Evolutionary conservation across 352 stramenopile genomes (phyloP), one percentile per base, ranked within the genome.

Genomic region (Phytophthora pisi): DNA sequence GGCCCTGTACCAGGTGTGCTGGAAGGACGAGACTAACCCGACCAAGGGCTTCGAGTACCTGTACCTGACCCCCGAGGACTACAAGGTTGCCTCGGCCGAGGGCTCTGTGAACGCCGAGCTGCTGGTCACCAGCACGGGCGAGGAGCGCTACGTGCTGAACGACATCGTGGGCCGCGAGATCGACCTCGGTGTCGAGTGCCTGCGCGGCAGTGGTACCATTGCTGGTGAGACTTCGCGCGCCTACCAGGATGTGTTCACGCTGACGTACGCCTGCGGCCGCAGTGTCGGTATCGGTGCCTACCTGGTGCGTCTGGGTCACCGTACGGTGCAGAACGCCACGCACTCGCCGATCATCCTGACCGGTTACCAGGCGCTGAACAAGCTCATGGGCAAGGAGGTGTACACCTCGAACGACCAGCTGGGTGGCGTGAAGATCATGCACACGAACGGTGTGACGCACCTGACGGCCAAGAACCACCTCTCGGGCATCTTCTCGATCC

Each of bases 341-440:
- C 89, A 95, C 66, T 98, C 97, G 61, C 98, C 98, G 16, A 99
- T 99, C 69, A 99, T 99, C 77, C 84, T 99, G 26, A 99, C 98
- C 51, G 98, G 98, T 31, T 99, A 98, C 84, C 97, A 99, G 85
- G 98, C 98, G n/a, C 86, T 99, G 46, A 99, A 99, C 86, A 99
- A 99, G 83, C 88, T 99, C 50, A 99, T 99, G 98, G 98, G 98
- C 69, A 95, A 97, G 74, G 92, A 99, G 69, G 97, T 99, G 50
- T 99, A 99, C 86, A 98, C 97, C 36, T 99, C 97, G 4, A 99
- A 99, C 81, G 97, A 99, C 70, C 98, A 99, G 79, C 86, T 99
- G n/a, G 98, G 98, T 75, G 98, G 98, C 18, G 91, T 98, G 58
- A 98, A 97, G 69, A 98, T 99, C 72, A 99, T 99, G 98, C 97